Percentiles rank a stretch among this genome's conserved stretches.
phyloP scores from a whole-genome alignment of 2,329 filamentous ascomycete genomes.

The Monilinia fructicola region DNA sequence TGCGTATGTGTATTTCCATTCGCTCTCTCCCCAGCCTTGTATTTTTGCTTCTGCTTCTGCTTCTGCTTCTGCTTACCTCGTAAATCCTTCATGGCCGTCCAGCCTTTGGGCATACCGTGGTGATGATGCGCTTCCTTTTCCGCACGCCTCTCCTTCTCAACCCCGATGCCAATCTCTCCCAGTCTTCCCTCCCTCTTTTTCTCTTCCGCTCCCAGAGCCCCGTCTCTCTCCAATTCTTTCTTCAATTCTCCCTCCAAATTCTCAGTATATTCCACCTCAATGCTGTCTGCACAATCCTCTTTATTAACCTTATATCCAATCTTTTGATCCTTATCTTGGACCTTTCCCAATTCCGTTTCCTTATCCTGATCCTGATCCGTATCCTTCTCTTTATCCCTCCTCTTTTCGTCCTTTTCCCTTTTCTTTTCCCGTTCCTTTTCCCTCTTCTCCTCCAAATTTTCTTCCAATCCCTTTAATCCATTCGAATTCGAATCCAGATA shows the following conservation, averaged over 20 bases:
- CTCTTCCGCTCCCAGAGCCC: not conserved
- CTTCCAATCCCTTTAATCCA: not conserved
- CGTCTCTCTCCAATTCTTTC: not conserved
- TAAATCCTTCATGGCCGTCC: constrained; percentile 7
- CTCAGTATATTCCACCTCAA: no score
- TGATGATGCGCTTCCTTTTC: constrained; percentile 8
- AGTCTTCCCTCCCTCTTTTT: not conserved
- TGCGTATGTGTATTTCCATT: constrained; percentile 17
- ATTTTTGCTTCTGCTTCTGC: not conserved
- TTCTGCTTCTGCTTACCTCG: not conserved
- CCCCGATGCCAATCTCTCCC: not conserved
- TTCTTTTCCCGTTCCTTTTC: not conserved
- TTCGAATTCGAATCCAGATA: not conserved
- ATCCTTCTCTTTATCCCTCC: not conserved
- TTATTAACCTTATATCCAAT: not conserved
- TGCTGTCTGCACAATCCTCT: no score
- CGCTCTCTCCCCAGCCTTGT: not conserved
- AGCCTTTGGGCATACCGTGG: constrained; percentile 15
- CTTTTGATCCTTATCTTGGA: not conserved
- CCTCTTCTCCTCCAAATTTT: not conserved
- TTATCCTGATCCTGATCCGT: not conserved
- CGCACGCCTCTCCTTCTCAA: not conserved
- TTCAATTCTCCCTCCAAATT: not conserved
- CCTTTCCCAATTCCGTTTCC: no score
- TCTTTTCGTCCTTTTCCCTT: not conserved